phyloP scores from a whole-genome alignment of 441 rosid genomes.

The Erysimum pusillum region DNA sequence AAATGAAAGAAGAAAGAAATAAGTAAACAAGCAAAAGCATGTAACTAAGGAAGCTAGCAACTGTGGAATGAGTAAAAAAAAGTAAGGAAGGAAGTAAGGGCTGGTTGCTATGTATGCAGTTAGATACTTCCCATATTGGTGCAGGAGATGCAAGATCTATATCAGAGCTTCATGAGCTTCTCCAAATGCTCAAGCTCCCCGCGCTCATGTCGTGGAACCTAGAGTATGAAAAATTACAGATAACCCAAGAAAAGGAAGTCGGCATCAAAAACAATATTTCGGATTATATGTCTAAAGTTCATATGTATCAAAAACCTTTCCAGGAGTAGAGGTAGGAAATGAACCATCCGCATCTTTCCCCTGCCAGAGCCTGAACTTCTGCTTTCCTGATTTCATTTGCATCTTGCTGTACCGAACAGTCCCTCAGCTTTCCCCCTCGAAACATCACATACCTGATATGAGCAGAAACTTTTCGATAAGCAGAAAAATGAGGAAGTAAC shows the following conservation, averaged over 20 bases:
- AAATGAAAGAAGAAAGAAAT: too few relatives aligned
- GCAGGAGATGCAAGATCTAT: too few relatives aligned
- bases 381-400: conserved; percentile 96
- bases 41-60: too few relatives aligned
- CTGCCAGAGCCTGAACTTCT: conserved; percentile 94
- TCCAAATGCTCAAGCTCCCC: conserved; percentile 40
- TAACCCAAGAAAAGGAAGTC: conserved; percentile 1
- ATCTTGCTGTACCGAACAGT: conserved; percentile 83
- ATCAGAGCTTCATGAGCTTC: too few relatives aligned
- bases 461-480: not conserved
- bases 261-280: conserved; percentile 1
- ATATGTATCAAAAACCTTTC: conserved; percentile 78
- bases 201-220: conserved; percentile 95
- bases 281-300: not conserved
- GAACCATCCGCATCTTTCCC: conserved; percentile 97
- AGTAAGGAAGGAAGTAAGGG: too few relatives aligned
- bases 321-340: conserved; percentile 84
- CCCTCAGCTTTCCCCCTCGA: conserved; percentile 87
- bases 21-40: too few relatives aligned
- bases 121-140: too few relatives aligned
- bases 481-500: not conserved
- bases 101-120: too few relatives aligned
- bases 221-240: conserved; percentile 31
- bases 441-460: conserved; percentile 92
- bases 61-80: too few relatives aligned